phyloP scores from a whole-genome alignment of 2,329 filamentous ascomycete genomes.

The Ilyonectria sp. region DNA sequence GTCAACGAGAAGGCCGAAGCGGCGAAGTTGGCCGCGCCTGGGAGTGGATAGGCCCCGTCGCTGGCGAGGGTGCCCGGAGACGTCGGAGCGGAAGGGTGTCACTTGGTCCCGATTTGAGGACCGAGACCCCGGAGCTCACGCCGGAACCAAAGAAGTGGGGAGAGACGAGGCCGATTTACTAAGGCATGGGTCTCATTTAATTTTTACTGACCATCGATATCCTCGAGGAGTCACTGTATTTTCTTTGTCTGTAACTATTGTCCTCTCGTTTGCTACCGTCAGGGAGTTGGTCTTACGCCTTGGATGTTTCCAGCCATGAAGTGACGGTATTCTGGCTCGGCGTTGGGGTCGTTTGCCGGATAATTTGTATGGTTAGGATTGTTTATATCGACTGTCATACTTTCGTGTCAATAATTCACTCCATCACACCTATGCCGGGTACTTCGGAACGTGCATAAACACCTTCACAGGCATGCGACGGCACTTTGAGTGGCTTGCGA shows the following conservation, averaged over 20 bases:
- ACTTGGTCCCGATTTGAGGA: conserved; percentile 57
- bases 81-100: conserved; percentile 69
- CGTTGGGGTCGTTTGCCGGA: conserved; percentile 39
- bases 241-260: conserved; percentile 35
- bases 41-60: conserved; percentile 78
- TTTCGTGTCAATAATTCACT: conserved; percentile 19
- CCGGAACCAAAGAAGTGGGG: conserved; percentile 58
- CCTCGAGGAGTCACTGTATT: conserved; percentile 26
- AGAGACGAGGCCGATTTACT: conserved; percentile 60
- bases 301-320: conserved; percentile 35
- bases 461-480: not conserved
- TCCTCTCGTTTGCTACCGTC: conserved; percentile 17
- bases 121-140: conserved; percentile 51
- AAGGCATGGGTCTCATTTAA: conserved; percentile 34
- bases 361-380: conserved; percentile 35
- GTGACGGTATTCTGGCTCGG: conserved; percentile 35
- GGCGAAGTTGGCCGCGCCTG: conserved; percentile 77
- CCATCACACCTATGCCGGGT: not conserved
- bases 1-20: conserved; percentile 77
- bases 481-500: not conserved
- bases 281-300: conserved; percentile 31
- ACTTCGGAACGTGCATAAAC: too few species aligned
- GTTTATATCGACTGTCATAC: conserved; percentile 27
- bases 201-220: conserved; percentile 25
- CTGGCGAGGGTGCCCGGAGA: conserved; percentile 61